Base-by-base conservation (phyloP, 1,139 yeast species). In the Suhomyces bolitotheri region DNA sequence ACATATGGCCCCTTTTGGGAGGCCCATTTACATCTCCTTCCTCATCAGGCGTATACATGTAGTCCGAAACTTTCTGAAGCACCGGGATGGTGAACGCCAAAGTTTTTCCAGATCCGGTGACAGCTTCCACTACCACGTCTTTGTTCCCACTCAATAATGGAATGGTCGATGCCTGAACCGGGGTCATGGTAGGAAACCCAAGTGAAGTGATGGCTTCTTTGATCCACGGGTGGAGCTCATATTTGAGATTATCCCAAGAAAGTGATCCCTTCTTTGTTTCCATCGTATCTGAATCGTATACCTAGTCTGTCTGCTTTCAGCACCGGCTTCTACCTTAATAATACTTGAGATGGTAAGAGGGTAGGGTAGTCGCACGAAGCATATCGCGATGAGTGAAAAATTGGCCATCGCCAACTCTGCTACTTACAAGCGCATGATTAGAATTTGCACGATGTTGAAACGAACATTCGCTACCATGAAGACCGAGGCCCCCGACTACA, bases 51-150 rank as follows among this genome's bases (percentile, higher is more conserved):
- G 60, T 48, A 33, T 58, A 54, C 30, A 61, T 43, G 12, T 56
- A 43, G 25, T 53, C 57, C 27, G 73, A 61, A 22, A 82, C 60
- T 57, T 78, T 78, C 50, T 89, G 92, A 16, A 90, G 56, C 2
- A 89, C 74, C 0, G 98, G 98, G 4, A 92, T 73, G 7, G 80
- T 79, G 60, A 85, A 92, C 3, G 97, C 87, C 22, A 90, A 61
- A 0, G 98, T 92, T 56, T 92, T 92, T 7, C 98, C 98, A 0
- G 97, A 89, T 0, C 98, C 98, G 0, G 98, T 92, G 2, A 89
- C 96, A 0, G 97, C 89, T 54, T 90, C 96, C 2, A 89, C 97
- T 7, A 94, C 95, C 7, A 92, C 97, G 62, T 92, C 98, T 54
- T 92, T 92, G 51, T 90, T 85, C n/a, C 82, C 82, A 29, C 84